Evolutionary conservation across 495 filamentous ascomycete species (phyloP).

Genomic region (Aspergillus saccharolyticus): DNA sequence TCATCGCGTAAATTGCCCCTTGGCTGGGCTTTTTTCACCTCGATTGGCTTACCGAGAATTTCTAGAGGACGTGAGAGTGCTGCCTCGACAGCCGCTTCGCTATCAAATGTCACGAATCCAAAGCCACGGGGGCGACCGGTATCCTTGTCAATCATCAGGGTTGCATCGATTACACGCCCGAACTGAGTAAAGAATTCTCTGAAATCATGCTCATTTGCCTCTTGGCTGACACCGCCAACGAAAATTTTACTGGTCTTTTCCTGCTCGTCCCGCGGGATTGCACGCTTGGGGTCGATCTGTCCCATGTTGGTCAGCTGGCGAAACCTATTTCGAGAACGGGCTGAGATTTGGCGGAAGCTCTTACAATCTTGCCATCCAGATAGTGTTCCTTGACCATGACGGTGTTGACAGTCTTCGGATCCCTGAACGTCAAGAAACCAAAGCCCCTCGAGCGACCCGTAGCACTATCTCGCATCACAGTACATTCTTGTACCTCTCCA

Average conservation of each 20-base stretch:
- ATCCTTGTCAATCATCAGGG: slow-evolving; percentile 99
- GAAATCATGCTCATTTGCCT: slow-evolving; percentile 92
- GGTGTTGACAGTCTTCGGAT: slow-evolving; percentile 94
- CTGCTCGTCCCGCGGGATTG: slow-evolving; percentile 95
- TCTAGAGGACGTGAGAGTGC: slow-evolving; percentile 77
- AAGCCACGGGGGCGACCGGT: slow-evolving; percentile 93
- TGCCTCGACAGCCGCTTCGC: slow-evolving; percentile 88
- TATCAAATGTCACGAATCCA: slow-evolving; percentile 98
- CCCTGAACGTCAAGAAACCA: slow-evolving; percentile 95
- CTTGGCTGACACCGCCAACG: slow-evolving; percentile 94
- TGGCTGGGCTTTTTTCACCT: slow-evolving; percentile 97
- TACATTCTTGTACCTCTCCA: slow-evolving; percentile 94
- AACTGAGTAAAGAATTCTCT: slow-evolving; percentile 95
- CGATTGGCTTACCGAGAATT: slow-evolving; percentile 92
- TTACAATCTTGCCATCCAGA: slow-evolving; percentile 95
- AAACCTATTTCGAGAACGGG: slow-evolving; percentile 1
- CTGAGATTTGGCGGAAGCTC: slow-evolving; percentile 22
- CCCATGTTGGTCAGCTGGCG: slow-evolving; percentile 20
- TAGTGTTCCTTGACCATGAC: slow-evolving; percentile 99
- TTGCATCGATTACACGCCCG: slow-evolving; percentile 92
- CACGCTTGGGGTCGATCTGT: slow-evolving; percentile 95
- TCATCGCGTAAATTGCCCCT: slow-evolving; percentile 91
- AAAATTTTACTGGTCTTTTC: slow-evolving; percentile 98
- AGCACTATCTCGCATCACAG: slow-evolving; percentile 94
- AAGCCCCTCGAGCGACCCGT: slow-evolving; percentile 93